Percentiles rank a stretch among this genome's conserved stretches.
Conservation (phyloP, 148 eudicot genomes). For the Cornus suecica region DNA sequence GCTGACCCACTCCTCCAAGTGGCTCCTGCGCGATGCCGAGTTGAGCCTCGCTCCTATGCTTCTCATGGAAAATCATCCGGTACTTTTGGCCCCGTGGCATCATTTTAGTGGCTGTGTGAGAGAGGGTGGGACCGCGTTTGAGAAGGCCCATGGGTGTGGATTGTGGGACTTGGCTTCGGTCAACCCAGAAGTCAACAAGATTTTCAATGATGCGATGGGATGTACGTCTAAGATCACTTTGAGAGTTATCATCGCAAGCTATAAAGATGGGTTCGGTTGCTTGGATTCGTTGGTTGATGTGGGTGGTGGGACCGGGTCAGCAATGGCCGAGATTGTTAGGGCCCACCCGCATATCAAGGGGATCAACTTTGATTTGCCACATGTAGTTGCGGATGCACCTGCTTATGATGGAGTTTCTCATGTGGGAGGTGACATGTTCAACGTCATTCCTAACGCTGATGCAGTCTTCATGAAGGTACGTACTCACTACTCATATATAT, state of each 20-base stretch:
- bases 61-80: not conserved
- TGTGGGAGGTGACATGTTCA: slow-evolving; percentile 53
- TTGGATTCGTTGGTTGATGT: slow-evolving; percentile 44
- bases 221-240: slow-evolving; percentile 27
- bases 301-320: slow-evolving; percentile 53
- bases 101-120: not conserved
- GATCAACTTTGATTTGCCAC: slow-evolving; percentile 56
- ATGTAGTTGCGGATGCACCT: slow-evolving; percentile 44
- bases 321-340: not conserved
- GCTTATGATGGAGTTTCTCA: slow-evolving; percentile 40
- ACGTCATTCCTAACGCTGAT: slow-evolving; percentile 41
- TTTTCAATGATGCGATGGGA: slow-evolving; percentile 32
- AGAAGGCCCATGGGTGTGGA: not conserved
- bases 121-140: not conserved
- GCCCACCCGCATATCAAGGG: slow-evolving; percentile 30
- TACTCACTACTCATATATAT: no score
- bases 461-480: slow-evolving; percentile 50
- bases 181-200: not conserved
- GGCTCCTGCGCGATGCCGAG: not conserved
- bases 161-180: not conserved
- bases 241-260: slow-evolving; percentile 22
- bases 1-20: not conserved
- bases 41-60: not conserved
- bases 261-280: slow-evolving; percentile 32
- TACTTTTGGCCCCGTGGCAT: not conserved